phyloP scores from a whole-genome alignment of 2,329 filamentous ascomycete species.

The Botryosphaeria agaves region DNA sequence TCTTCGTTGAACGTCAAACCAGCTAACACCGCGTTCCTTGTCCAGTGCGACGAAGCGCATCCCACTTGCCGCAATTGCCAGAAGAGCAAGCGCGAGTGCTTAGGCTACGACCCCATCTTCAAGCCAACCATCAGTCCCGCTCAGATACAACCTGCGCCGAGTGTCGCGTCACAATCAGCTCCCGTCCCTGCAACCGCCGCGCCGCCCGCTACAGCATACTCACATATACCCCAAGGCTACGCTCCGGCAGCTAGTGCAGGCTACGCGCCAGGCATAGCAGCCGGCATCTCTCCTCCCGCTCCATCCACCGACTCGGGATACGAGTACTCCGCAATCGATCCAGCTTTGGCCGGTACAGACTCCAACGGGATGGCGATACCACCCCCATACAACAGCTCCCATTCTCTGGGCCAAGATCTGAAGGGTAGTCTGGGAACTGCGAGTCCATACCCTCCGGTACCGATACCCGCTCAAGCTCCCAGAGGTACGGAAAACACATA shows the following conservation, averaged over 20 bases:
- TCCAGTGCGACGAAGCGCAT: constrained; percentile 87
- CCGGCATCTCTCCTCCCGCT: constrained; percentile 13
- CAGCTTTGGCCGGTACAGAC: constrained; percentile 37
- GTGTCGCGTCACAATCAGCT: constrained; percentile 12
- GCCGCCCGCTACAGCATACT: constrained; percentile 13
- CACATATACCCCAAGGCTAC: constrained; percentile 23
- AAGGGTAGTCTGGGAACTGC: constrained; percentile 7
- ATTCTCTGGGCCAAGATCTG: constrained; percentile 15
- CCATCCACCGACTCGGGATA: constrained; percentile 22
- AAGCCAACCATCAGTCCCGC: constrained; percentile 54
- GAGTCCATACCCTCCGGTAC: too few species aligned
- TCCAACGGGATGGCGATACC: constrained; percentile 13
- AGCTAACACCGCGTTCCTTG: neutral
- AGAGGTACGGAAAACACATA: neutral
- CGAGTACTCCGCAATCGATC: constrained; percentile 50
- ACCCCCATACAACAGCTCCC: constrained; percentile 14
- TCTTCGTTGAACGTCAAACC: too few species aligned
- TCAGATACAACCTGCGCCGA: constrained; percentile 54
- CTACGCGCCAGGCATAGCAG: constrained; percentile 7
- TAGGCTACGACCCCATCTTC: constrained; percentile 79
- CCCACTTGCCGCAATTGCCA: constrained; percentile 82
- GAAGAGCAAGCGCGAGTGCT: constrained; percentile 74
- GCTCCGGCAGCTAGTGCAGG: constrained; percentile 17
- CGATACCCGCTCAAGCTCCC: too few species aligned
- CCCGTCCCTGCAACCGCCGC: constrained; percentile 8